These are phyloP conservation scores for Jasminum sambac DNA, from an alignment of 257 asterid species.

Conservation along the genomic window DNA sequence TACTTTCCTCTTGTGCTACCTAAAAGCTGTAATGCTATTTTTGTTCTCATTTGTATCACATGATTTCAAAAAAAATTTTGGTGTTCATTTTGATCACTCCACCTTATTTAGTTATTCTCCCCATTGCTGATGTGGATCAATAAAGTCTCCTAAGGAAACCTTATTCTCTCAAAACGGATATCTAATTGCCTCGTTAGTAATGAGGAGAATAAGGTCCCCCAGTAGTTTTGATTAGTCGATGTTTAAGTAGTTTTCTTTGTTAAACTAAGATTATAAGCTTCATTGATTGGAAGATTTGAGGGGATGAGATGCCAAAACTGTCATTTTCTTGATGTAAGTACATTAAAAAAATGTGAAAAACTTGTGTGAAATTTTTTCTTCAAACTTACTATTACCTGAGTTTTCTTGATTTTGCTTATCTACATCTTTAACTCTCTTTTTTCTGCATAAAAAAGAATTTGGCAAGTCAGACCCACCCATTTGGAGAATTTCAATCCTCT, in stretches of 20 bases:
- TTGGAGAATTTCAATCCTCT: slow-evolving; percentile 45
- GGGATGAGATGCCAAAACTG: slow-evolving; percentile 11
- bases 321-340: slow-evolving; percentile 15
- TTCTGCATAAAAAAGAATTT: slow-evolving; percentile 27
- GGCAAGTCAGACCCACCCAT: slow-evolving; percentile 31
- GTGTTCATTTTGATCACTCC: too few relatives aligned
- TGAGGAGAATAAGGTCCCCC: background rate
- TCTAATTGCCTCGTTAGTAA: too few relatives aligned
- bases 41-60: background rate
- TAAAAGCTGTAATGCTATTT: slow-evolving; percentile 24
- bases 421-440: slow-evolving; percentile 20
- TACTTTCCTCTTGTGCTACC: slow-evolving; percentile 14
- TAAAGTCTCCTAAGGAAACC: too few relatives aligned
- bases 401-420: slow-evolving; percentile 34
- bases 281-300: slow-evolving; percentile 9
- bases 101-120: too few relatives aligned
- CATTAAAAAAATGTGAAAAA: slow-evolving; percentile 22
- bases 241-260: background rate
- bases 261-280: slow-evolving; percentile 2
- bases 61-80: too few relatives aligned
- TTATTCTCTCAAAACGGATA: too few relatives aligned
- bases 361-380: slow-evolving; percentile 7
- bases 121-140: too few relatives aligned
- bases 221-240: background rate
- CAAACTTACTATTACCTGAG: slow-evolving; percentile 31